Percentiles rank a stretch among this genome's conserved stretches.
Conservation (phyloP, 176 grass and related monocot genomes). For the Ampelocalamus luodianensis region DNA sequence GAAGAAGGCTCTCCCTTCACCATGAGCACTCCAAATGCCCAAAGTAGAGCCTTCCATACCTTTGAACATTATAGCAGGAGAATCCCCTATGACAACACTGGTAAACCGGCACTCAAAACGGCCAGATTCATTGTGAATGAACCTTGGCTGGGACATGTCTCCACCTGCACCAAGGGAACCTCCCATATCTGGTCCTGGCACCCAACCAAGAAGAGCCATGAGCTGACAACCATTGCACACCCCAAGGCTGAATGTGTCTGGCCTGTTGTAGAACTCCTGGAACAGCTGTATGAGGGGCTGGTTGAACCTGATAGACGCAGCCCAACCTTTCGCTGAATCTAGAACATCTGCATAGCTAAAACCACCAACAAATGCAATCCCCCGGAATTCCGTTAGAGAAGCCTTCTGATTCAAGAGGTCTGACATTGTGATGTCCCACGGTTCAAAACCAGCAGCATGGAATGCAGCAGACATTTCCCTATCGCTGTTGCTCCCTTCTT, state of each 20-base stretch:
- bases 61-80: slow-evolving; percentile 84
- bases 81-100: slow-evolving; percentile 69
- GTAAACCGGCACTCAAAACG: slow-evolving; percentile 83
- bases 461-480: slow-evolving; percentile 93
- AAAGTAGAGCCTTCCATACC: slow-evolving; percentile 87
- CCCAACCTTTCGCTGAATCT: slow-evolving; percentile 92
- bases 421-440: slow-evolving; percentile 89
- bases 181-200: slow-evolving; percentile 68
- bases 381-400: slow-evolving; percentile 60
- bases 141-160: slow-evolving; percentile 85
- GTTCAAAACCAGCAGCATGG: slow-evolving; percentile 81
- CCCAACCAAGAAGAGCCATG: slow-evolving; percentile 98
- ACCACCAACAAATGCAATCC: slow-evolving; percentile 91
- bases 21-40: slow-evolving; percentile 85
- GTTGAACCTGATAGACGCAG: slow-evolving; percentile 91
- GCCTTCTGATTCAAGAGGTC: slow-evolving; percentile 62
- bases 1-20: slow-evolving; percentile 82
- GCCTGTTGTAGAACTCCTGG: slow-evolving; percentile 77
- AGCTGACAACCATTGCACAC: slow-evolving; percentile 95
- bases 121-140: slow-evolving; percentile 92
- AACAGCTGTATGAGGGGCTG: slow-evolving; percentile 75
- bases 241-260: slow-evolving; percentile 90
- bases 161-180: slow-evolving; percentile 62
- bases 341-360: slow-evolving; percentile 94
- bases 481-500: slow-evolving; percentile 95